These are phyloP conservation scores for Neopestalotiopsis clavispora DNA, from an alignment of 2,329 filamentous ascomycete species.

Conservation along the genomic window DNA sequence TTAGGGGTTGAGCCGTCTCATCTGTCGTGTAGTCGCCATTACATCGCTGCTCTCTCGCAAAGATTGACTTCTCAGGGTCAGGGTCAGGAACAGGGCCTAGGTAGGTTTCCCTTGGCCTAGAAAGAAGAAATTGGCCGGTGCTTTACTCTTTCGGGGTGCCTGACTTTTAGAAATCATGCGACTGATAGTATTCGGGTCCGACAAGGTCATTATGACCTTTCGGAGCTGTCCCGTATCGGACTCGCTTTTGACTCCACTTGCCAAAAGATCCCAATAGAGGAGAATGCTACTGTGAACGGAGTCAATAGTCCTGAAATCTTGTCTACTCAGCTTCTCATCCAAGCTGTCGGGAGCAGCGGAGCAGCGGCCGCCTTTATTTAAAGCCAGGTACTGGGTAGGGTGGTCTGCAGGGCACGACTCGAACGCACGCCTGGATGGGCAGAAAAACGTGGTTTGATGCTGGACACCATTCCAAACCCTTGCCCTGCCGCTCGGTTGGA, in stretches of 20 bases:
- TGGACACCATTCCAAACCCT: background rate
- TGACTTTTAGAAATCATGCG: background rate
- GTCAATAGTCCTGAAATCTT: background rate
- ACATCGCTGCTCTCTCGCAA: background rate
- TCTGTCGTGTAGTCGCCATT: background rate
- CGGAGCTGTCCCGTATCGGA: background rate
- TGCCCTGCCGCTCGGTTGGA: conserved; percentile 1
- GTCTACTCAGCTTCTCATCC: background rate
- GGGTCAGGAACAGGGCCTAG: background rate
- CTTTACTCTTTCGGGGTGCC: no score
- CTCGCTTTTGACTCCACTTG: background rate
- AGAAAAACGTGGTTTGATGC: background rate
- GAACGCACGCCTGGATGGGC: background rate
- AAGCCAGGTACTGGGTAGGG: background rate
- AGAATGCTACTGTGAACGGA: background rate
- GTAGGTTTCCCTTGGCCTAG: no score
- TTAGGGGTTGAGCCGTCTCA: background rate
- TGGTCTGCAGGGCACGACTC: background rate
- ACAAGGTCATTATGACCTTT: background rate
- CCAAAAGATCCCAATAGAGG: background rate
- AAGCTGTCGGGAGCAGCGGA: background rate
- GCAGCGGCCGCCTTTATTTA: background rate
- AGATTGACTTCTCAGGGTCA: background rate
- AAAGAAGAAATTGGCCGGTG: no score
- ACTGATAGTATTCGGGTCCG: background rate